Base-by-base conservation (phyloP, 1,284 basidiomycete genomes). In the Pyrrhoderma noxium region DNA sequence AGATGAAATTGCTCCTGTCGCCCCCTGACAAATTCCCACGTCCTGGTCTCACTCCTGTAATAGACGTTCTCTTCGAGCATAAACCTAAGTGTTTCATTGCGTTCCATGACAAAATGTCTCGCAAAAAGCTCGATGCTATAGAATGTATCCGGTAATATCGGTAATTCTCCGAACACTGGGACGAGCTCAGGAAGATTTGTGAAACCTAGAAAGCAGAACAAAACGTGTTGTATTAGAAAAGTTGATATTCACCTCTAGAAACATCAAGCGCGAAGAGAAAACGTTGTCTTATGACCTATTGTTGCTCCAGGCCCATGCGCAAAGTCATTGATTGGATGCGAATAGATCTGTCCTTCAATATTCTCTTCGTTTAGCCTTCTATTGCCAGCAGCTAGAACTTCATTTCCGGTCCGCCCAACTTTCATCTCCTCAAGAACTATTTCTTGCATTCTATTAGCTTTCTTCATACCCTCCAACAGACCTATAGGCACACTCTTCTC, bases 271-370 rank as follows among this genome's bases (percentile, higher is more conserved):
- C 21, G 21, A 44, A 41, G 8, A 9, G 16, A n/a, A 25, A 9
- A 11, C n/a, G n/a, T 31, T 31, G 5, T 31, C 27, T 31, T 31
- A 18, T 59, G 59, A 70, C 76, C 75, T 45, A 77, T 73, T 13
- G 76, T 70, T 45, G 73, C 70, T 3, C 76, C 76, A 14, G 76
- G 71, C 35, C 70, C 70, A 62, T 79, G 76, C n/a, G 75, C 76
- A 67, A 70, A 77, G 55, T 77, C 76, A n/a, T 72, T 75, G 41
- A 77, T 76, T 1, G 76, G 74, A 62, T 77, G 75, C 16, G 65
- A 74, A 57, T 73, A 79, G 14, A 78, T 69, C 56, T 73, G 70
- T 0, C 76, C 76, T 36, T 73, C 61, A 46, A 78, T 71, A 2
- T 64, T 69, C 54, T 74, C 72, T 8, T 53, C 47, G 50, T 66